phyloP scores from a whole-genome alignment of 345 rosid genomes.

The Turnera subulata region DNA sequence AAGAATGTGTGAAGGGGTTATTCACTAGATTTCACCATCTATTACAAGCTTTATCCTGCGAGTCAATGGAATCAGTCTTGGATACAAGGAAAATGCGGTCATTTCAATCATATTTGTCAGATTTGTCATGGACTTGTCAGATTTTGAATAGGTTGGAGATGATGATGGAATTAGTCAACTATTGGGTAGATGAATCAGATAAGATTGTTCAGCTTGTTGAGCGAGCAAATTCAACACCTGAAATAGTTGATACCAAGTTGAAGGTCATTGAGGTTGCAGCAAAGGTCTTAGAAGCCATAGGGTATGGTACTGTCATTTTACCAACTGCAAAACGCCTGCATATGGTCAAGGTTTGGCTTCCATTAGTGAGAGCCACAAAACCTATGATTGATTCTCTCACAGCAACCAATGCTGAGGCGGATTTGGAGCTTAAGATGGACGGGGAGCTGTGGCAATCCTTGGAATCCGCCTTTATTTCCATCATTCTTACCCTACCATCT shows the following conservation, averaged over 20 bases:
- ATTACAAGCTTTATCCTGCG: constrained; percentile 38
- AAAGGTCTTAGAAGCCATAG: constrained; percentile 76
- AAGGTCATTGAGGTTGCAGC: constrained; percentile 63
- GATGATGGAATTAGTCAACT: constrained; percentile 60
- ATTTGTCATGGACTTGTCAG: constrained; percentile 71
- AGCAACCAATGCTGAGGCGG: constrained; percentile 27
- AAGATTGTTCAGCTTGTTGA: constrained; percentile 46
- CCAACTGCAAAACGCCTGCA: constrained; percentile 61
- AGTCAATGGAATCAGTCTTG: constrained; percentile 24
- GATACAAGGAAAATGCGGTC: constrained; percentile 27
- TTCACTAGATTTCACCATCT: constrained; percentile 45
- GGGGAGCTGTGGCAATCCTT: constrained; percentile 78
- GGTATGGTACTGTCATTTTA: constrained; percentile 65
- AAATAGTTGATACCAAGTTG: constrained; percentile 39
- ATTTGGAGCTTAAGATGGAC: constrained; percentile 40
- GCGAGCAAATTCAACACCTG: constrained; percentile 28
- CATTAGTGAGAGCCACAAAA: constrained; percentile 63
- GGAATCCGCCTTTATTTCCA: constrained; percentile 68
- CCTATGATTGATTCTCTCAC: constrained; percentile 48
- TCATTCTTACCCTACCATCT: constrained; percentile 73
- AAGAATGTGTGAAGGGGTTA: constrained; percentile 49
- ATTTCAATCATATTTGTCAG: constrained; percentile 51
- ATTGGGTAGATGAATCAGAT: constrained; percentile 77
- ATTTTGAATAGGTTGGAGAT: constrained; percentile 66
- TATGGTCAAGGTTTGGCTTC: constrained; percentile 81